phyloP scores from a whole-genome alignment of 1,284 basidiomycete genomes.

The Ceratobasidium sp. region DNA sequence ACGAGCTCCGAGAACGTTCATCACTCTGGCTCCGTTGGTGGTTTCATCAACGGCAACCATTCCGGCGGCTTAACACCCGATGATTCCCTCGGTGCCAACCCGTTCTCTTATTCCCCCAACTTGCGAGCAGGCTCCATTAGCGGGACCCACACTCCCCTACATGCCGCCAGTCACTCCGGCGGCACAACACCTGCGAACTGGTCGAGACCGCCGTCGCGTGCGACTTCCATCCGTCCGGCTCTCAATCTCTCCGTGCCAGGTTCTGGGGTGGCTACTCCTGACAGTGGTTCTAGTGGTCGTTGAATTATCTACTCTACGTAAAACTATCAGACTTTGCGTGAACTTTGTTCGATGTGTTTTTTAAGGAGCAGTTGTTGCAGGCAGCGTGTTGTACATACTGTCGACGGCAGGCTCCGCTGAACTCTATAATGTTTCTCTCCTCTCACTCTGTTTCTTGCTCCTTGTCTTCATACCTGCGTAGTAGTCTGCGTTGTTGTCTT shows the following conservation, averaged over 20 bases:
- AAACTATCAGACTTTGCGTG: slow-evolving; percentile 16
- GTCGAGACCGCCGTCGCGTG: slow-evolving; percentile 31
- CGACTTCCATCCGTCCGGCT: slow-evolving; percentile 24
- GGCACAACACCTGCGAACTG: slow-evolving; percentile 32
- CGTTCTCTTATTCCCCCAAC: slow-evolving; percentile 34
- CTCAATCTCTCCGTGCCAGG: slow-evolving; percentile 35
- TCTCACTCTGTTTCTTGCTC: slow-evolving; percentile 12
- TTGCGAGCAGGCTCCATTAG: slow-evolving; percentile 29
- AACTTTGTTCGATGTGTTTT: slow-evolving; percentile 20
- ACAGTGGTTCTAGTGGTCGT: slow-evolving; percentile 35
- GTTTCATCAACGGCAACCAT: slow-evolving; percentile 2
- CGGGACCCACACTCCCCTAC: slow-evolving; percentile 16
- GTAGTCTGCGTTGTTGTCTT: slow-evolving; percentile 9
- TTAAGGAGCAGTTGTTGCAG: slow-evolving; percentile 39
- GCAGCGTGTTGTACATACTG: slow-evolving; percentile 38
- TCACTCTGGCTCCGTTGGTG: neutral
- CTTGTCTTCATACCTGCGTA: neutral
- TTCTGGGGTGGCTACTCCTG: slow-evolving; percentile 13
- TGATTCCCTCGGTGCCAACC: slow-evolving; percentile 22
- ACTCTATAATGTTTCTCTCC: slow-evolving; percentile 23
- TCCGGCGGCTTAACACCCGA: slow-evolving; percentile 13
- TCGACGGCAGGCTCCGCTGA: slow-evolving; percentile 40
- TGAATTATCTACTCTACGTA: slow-evolving; percentile 8
- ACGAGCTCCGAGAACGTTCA: slow-evolving; percentile 28
- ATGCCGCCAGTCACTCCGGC: slow-evolving; percentile 16